Conservation (phyloP, 805 yeast species). For the baker's yeast (Saccharomyces cerevisiae) region DNA sequence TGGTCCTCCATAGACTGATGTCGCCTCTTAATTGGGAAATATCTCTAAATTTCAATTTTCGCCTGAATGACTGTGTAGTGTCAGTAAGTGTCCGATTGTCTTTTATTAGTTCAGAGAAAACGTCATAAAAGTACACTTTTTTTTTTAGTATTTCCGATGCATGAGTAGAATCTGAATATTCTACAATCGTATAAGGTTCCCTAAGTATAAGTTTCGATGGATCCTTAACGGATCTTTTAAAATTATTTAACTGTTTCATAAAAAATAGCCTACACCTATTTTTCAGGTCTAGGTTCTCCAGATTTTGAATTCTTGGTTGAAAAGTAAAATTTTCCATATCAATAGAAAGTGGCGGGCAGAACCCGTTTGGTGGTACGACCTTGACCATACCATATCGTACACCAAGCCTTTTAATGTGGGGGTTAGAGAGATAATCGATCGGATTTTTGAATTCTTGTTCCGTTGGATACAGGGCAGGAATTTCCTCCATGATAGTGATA, state of each 20-base stretch:
- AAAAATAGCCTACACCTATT: constrained; percentile 59
- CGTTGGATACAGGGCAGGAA: constrained; percentile 53
- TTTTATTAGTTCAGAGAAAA: constrained; percentile 28
- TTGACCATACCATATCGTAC: constrained; percentile 65
- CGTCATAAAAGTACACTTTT: constrained; percentile 32
- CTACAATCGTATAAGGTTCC: constrained; percentile 7
- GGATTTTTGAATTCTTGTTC: constrained; percentile 56
- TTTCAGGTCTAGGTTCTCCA: constrained; percentile 54
- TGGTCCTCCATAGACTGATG: constrained; percentile 22
- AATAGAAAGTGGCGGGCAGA: constrained; percentile 47
- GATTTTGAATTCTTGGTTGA: constrained; percentile 58
- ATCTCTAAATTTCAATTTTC: not conserved
- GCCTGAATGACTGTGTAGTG: not conserved
- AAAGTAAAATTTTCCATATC: constrained; percentile 48
- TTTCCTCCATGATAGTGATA: constrained; percentile 15
- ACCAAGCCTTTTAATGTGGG: constrained; percentile 40
- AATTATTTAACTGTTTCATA: constrained; percentile 52
- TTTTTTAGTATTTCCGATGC: not conserved
- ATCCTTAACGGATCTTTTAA: constrained; percentile 24
- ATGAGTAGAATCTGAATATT: not conserved
- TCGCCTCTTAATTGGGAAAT: constrained; percentile 8
- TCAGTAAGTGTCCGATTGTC: not conserved
- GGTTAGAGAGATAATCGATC: constrained; percentile 49
- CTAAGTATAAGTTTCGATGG: constrained; percentile 5
- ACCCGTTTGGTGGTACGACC: constrained; percentile 49